A percentile compares a stretch with the other conserved stretches of the same genome.
These are phyloP conservation scores for Lichtheimia ornata DNA, from an alignment of 371 early-diverging fungal species.

Conservation along the genomic window DNA sequence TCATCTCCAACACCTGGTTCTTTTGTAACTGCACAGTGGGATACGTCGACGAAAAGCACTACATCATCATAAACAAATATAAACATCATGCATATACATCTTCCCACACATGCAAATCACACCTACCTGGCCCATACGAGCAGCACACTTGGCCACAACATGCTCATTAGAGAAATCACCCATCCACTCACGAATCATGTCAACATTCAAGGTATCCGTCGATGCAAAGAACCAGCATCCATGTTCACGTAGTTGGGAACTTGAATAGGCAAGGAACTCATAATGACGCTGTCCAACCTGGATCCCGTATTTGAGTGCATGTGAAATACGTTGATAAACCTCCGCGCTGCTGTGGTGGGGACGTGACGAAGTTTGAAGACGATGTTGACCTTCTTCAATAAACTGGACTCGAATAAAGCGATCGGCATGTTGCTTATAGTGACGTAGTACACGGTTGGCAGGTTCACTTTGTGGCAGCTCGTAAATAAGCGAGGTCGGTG, in stretches of 20 bases:
- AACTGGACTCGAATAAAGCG: slow-evolving; percentile 74
- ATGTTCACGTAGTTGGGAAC: slow-evolving; percentile 64
- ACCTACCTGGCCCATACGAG: slow-evolving; percentile 68
- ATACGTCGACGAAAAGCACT: slow-evolving; percentile 60
- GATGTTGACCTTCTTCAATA: slow-evolving; percentile 60
- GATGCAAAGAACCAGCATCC: slow-evolving; percentile 73
- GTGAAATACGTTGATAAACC: slow-evolving; percentile 47
- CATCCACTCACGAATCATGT: slow-evolving; percentile 59
- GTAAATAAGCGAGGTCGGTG: slow-evolving; percentile 60
- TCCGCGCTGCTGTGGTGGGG: slow-evolving; percentile 15
- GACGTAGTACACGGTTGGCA: slow-evolving; percentile 62
- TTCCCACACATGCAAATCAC: background rate
- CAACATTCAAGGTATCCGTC: slow-evolving; percentile 29
- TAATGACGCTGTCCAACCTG: slow-evolving; percentile 56
- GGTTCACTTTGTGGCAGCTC: slow-evolving; percentile 55
- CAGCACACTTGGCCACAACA: slow-evolving; percentile 60
- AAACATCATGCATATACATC: background rate
- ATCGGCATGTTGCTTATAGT: slow-evolving; percentile 46
- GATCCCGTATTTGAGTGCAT: slow-evolving; percentile 54
- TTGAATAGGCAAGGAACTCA: slow-evolving; percentile 72
- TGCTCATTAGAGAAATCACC: slow-evolving; percentile 68
- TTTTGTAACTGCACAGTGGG: slow-evolving; percentile 31
- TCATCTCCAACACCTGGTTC: slow-evolving; percentile 39
- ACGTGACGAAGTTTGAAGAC: slow-evolving; percentile 25
- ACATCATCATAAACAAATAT: background rate